phyloP scores from a whole-genome alignment of 306 rosid genomes.

The Pyrus bretschneideri region DNA sequence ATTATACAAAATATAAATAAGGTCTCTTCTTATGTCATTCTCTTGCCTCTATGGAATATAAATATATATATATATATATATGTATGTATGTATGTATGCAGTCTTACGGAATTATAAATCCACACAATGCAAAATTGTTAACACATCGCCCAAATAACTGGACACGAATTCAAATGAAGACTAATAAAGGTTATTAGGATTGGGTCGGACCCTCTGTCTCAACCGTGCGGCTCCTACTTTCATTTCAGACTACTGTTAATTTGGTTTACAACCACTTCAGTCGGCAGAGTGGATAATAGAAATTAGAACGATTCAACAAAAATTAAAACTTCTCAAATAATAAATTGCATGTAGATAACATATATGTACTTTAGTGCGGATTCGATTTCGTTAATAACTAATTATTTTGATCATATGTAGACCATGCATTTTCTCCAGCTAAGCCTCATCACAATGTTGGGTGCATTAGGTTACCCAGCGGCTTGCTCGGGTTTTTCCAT shows the following conservation, averaged over 20 bases:
- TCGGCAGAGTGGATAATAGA: no score
- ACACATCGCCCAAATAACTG: background rate
- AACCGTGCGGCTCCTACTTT: background rate
- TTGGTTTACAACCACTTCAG: no score
- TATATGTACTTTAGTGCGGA: no score
- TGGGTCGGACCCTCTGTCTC: background rate
- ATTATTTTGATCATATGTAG: no score
- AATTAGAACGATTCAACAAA: no score
- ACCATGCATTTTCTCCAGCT: background rate
- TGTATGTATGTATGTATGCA: background rate
- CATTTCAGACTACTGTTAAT: no score
- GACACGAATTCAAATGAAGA: background rate
- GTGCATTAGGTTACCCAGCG: background rate
- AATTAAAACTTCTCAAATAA: no score
- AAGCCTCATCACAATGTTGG: background rate
- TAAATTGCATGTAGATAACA: no score
- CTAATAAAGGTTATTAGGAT: background rate
- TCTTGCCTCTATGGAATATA: background rate
- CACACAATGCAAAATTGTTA: background rate
- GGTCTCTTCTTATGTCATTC: no score
- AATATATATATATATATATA: no score
- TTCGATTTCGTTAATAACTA: no score
- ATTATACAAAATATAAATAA: background rate
- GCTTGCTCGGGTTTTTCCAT: background rate
- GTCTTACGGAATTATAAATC: background rate